A percentile compares a stretch with the other conserved stretches of the same genome.
These are phyloP conservation scores for Aspergillus bombycis DNA, from an alignment of 2,329 filamentous ascomycete genomes.

Conservation along the genomic window DNA sequence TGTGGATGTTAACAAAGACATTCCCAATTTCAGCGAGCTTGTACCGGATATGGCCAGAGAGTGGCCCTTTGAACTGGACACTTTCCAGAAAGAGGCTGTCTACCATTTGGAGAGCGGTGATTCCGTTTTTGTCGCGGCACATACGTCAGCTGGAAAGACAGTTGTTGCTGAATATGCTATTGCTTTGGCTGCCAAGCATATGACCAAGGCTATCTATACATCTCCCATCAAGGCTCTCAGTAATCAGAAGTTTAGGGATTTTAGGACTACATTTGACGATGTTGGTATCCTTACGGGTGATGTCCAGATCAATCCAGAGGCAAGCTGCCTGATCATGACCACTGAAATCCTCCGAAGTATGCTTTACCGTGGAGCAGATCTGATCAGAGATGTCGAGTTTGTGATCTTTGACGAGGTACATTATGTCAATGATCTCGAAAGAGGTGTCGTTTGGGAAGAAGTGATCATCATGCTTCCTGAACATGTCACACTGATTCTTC, in stretches of 20 bases:
- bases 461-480: slow-evolving; percentile 99
- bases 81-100: slow-evolving; percentile 97
- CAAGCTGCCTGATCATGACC: slow-evolving; percentile 98
- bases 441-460: slow-evolving; percentile 98
- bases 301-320: slow-evolving; percentile 96
- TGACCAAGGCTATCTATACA: slow-evolving; percentile 99
- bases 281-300: slow-evolving; percentile 96
- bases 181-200: slow-evolving; percentile 92
- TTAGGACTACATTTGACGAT: slow-evolving; percentile 86
- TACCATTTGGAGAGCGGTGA: slow-evolving; percentile 97
- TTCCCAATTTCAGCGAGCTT: slow-evolving; percentile 89
- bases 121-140: slow-evolving; percentile 95
- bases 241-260: slow-evolving; percentile 98
- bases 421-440: slow-evolving; percentile 94
- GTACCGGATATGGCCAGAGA: slow-evolving; percentile 95
- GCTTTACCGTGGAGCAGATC: slow-evolving; percentile 92
- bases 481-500: slow-evolving; percentile 90
- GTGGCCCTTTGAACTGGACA: slow-evolving; percentile 97
- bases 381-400: slow-evolving; percentile 96
- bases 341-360: slow-evolving; percentile 98
- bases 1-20: slow-evolving; percentile 91
- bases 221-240: slow-evolving; percentile 98
- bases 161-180: slow-evolving; percentile 98
- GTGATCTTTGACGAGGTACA: slow-evolving; percentile 99
- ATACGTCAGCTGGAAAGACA: slow-evolving; percentile 97